phyloP scores from a whole-genome alignment of 2,329 filamentous ascomycete species.

The Colletotrichum spaethianum region DNA sequence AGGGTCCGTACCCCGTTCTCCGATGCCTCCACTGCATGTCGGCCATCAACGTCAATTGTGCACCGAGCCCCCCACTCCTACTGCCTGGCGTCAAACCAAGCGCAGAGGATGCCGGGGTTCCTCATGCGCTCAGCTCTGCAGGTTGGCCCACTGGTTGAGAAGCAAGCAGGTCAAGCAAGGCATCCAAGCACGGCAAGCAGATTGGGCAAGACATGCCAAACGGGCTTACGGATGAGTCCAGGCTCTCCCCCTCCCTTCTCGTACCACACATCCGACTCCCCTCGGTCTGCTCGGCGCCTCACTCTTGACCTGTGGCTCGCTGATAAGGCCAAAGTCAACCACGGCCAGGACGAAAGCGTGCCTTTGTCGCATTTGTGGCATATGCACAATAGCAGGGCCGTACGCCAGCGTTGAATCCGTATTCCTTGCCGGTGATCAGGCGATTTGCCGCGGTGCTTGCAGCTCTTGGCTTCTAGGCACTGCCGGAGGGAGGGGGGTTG shows the following conservation, averaged over 20 bases:
- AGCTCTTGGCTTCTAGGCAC: background rate
- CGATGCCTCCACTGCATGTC: background rate
- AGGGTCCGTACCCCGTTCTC: background rate
- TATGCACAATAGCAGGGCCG: background rate
- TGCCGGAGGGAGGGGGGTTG: background rate
- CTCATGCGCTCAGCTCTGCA: background rate
- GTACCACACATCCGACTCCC: background rate
- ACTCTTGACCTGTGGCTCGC: too few relatives aligned
- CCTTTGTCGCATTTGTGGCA: background rate
- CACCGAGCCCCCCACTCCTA: background rate
- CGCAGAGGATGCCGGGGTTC: background rate
- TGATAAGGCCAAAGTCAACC: background rate
- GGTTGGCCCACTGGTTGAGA: background rate
- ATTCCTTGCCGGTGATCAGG: background rate
- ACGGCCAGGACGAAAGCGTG: background rate
- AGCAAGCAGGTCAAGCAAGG: background rate
- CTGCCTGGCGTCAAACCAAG: background rate
- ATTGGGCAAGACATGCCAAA: background rate
- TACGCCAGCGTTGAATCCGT: too few relatives aligned
- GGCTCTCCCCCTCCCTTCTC: background rate
- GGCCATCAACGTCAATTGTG: background rate
- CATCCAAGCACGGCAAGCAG: background rate
- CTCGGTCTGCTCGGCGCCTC: background rate
- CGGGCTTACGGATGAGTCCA: background rate
- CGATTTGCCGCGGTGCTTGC: background rate